Evolutionary conservation across 2,329 filamentous ascomycete genomes (phyloP).

Genomic region (Sporothrix luriei): DNA sequence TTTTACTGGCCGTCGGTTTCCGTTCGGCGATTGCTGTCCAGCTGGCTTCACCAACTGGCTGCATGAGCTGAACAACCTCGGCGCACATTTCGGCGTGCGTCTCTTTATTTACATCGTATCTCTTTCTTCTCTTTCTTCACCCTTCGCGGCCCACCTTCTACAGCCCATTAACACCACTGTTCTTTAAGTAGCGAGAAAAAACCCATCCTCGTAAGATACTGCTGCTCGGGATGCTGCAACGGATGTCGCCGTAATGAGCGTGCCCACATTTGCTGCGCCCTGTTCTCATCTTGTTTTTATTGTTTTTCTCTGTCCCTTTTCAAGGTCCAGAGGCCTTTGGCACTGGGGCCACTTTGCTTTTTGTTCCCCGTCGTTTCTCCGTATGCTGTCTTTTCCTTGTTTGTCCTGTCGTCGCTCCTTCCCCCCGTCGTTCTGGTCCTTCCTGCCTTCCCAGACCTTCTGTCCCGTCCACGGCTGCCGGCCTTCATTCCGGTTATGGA

Average conservation of each 20-base stretch:
- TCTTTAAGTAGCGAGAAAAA: neutral
- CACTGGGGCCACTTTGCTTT: neutral
- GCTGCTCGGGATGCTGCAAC: neutral
- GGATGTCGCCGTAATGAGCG: slow-evolving; percentile 22
- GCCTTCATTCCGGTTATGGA: slow-evolving; percentile 11
- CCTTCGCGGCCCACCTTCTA: neutral
- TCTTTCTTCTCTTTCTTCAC: neutral
- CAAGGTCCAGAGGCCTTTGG: neutral
- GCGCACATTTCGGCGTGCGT: neutral
- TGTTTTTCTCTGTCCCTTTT: neutral
- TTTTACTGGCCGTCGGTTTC: too few species aligned
- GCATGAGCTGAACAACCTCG: slow-evolving; percentile 6
- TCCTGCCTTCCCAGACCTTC: neutral
- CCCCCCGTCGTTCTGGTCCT: too few species aligned
- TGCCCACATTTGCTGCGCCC: slow-evolving; percentile 19
- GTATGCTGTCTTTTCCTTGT: neutral
- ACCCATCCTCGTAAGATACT: neutral
- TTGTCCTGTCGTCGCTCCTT: neutral
- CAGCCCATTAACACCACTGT: neutral
- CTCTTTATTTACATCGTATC: too few species aligned
- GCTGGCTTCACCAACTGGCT: neutral
- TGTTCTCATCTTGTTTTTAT: slow-evolving; percentile 8
- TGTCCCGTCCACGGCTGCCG: neutral
- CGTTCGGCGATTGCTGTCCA: neutral
- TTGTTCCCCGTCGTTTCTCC: neutral